Base-by-base conservation (phyloP, 768 basidiomycete species). In the Solioccasus polychromus region DNA sequence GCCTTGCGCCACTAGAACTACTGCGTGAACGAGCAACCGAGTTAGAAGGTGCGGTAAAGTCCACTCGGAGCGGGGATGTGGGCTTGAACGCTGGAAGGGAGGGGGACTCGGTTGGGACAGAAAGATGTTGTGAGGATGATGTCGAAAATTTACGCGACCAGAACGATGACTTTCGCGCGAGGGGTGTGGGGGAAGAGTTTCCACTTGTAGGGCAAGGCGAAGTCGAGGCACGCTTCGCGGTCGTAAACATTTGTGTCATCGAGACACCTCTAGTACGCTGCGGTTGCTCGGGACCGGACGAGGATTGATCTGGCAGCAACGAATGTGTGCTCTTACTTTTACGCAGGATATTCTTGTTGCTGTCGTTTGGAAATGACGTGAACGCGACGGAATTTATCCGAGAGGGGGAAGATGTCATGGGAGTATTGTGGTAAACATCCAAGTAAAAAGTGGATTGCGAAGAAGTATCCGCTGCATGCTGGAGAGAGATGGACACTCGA, bases 131-230 rank as follows among this genome's bases (percentile, higher is more conserved):
- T 11, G 55, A 54, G 24, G 55, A 53, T 8, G 62, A 74, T 63
- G 71, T 78, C 35, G 52, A 52, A 15, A 60, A 72, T 64, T 72
- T 81, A 47, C 78, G 75, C 36, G 68, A 70, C 84, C 85, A 88
- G 55, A 87, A 86, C 6, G 86, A 88, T 9, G 79, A 57, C 60
- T 79, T 80, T 40, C 83, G 77, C 10, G 74, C 64, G 25, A 83
- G 51, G 4, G 71, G 55, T 31, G 73, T 76, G 7, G 72, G 61
- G 17, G 65, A 46, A 30, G 59, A 28, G 19, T 48, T 28, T 22
- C 41, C 50, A 23, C 53, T 31, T 51, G 62, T 49, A 49, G 53
- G 31, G 64, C 67, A 28, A 29, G 49, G 41, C 10, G 41, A 62
- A 35, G 72, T 71, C 41, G 72, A 71, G n/a, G 66, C 70, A 20